Base-by-base conservation (phyloP, 345 rosid genomes). In the Viola odorata region DNA sequence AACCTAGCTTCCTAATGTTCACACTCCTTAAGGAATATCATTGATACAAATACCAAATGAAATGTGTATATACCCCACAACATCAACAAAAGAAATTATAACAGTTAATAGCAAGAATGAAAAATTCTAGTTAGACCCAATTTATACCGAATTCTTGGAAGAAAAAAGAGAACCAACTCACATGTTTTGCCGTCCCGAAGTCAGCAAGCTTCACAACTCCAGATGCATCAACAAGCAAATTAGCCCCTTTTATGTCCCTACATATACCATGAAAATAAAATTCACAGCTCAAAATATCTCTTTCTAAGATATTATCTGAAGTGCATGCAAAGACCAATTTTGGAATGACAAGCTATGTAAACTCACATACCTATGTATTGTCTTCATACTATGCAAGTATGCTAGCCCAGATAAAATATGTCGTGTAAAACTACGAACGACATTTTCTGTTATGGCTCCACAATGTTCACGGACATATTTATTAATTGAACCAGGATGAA, bases 141-240 rank as follows among this genome's bases (percentile, higher is more conserved):
- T 23, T 23, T 23, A 23, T 23, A 23, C 32, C 32, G 2, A 23
- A 23, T 23, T 13, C 39, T 37, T 7, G 17, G 45, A 55, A 8
- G 41, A 14, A 14, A 55, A 10, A 55, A 55, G 39, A 38, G 58
- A 55, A 55, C n/a, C 45, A 6, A 14, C 91, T 86, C 73, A 94
- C 99, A 67, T 83, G 99, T 79, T 94, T 94, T 44, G 99, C 87
- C 99, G 86, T 94, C 75, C 99, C 99, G 72, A 94, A 94, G 69
- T 90, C 97, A 8, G 96, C 96, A 59, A 94, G 96, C 80, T 94
- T 94, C 56, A 94, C 97, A 45, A 88, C 91, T 15, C 99, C 99
- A 60, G 71, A 79, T 63, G 99, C 96, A 81, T 94, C 92, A 55
- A 94, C 99, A 59, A 94, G 99, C 70, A 94, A 81, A 80, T 94